Base-by-base conservation (phyloP, 495 filamentous ascomycete species). In the Cladorrhinum samala region DNA sequence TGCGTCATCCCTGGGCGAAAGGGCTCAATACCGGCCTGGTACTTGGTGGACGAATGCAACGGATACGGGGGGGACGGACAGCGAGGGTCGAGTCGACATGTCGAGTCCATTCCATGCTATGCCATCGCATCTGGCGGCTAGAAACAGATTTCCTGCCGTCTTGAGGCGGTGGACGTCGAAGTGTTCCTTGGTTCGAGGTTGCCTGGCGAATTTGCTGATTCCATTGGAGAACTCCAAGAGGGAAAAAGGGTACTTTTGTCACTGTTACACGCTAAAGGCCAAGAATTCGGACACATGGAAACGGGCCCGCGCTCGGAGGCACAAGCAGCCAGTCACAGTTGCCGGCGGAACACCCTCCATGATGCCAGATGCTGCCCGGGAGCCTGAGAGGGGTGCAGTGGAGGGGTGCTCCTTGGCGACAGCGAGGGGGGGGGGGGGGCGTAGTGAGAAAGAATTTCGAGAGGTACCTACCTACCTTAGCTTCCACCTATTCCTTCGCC, bases 91-190 rank as follows among this genome's bases (percentile, higher is more conserved):
- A n/a, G n/a, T n/a, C n/a, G n/a, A n/a, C n/a, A n/a, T n/a, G n/a
- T n/a, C n/a, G n/a, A n/a, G n/a, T n/a, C n/a, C n/a, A n/a, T n/a
- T n/a, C n/a, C n/a, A n/a, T n/a, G n/a, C n/a, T n/a, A n/a, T n/a
- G n/a, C n/a, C n/a, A n/a, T n/a, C 49, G 54, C 54, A 43, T 52
- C 5, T 36, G 42, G 54, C 54, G 49, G 54, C 49, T 52, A 52
- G 39, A 38, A 36, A 21, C 43, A 8, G 24, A 9, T 14, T 17
- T 41, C 21, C 49, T n/a, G n/a, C n/a, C n/a, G n/a, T n/a, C n/a
- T n/a, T n/a, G n/a, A n/a, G n/a, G n/a, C n/a, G n/a, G n/a, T n/a
- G n/a, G n/a, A n/a, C n/a, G n/a, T n/a, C n/a, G n/a, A n/a, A n/a
- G n/a, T 43, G 50, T 13, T 27, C n/a, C 37, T n/a, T 17, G 7